Evolutionary conservation across 2,329 filamentous ascomycete genomes (phyloP), one percentile per base, ranked within the genome.

Genomic region (Trichoderma koningii): DNA sequence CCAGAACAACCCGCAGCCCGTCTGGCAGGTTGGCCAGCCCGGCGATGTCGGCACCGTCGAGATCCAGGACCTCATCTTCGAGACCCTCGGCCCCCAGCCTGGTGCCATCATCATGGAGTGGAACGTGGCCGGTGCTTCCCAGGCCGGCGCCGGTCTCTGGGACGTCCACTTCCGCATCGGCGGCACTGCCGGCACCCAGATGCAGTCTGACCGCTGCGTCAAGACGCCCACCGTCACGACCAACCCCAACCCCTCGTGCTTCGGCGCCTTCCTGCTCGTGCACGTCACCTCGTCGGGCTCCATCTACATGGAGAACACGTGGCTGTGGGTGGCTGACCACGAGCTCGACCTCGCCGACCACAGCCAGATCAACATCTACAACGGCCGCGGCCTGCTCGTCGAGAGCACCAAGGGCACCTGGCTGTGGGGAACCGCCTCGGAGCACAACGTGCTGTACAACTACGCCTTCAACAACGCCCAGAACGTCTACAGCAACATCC

Each of bases 131-230:
- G 89, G 87, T 42, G 75, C 83, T 70, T 82, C 77, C 63, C 83
- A 88, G 65, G 92, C 92, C 53, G 85, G 87, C 1, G 88, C 88
- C 21, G 94, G 87, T 68, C 88, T 97, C 78, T 99, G 93, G 91
- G 95, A 99, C 73, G 89, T 93, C n/a, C 95, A 99, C 81, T 89
- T 95, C 79, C 92, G 95, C 73, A 86, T 99, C 71, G 94, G 93
- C 71, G 95, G 95, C 50, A 88, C 89, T 63, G 89, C 90, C 5
- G 94, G 94, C 66, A 96, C 93, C 30, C 79, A 91, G 69, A 85
- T 98, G 17, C 91, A 96, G 78, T 89, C 89, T 19, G 84, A 91
- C 76, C 88, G 83, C 63, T 97, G 93, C 80, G 77, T 85, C 75
- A 96, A 96, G 83, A 90, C 88, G 68, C 90, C 90, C 48, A 81